Evolutionary conservation across 2,329 filamentous ascomycete genomes (phyloP).

Genomic region (Zymoseptoria brevis): DNA sequence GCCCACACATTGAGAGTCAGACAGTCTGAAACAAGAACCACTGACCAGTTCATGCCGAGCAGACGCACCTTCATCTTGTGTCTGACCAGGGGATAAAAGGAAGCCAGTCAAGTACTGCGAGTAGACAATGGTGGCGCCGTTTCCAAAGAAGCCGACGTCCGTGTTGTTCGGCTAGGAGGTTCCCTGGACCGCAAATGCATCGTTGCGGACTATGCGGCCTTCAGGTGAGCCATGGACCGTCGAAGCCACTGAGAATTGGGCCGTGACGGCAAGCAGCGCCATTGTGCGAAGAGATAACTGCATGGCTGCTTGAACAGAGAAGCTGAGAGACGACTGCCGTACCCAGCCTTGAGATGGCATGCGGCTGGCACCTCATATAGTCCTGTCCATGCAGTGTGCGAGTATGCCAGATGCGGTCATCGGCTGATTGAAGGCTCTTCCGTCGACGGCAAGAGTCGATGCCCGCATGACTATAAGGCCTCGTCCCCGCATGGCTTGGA

Average conservation of each 20-base stretch:
- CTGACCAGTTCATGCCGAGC: background rate
- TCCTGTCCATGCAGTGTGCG: no score
- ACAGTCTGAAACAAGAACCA: constrained; percentile 25
- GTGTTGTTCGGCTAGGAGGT: constrained; percentile 10
- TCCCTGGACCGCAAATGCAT: constrained; percentile 10
- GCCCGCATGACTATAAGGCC: no score
- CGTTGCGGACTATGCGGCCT: background rate
- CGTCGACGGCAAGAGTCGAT: background rate
- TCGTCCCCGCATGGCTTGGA: no score
- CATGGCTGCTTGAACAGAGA: background rate
- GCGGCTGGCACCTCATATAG: background rate
- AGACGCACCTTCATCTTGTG: constrained; percentile 4
- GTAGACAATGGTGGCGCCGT: constrained; percentile 9
- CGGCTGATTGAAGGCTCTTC: background rate
- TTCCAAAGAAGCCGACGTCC: constrained; percentile 10
- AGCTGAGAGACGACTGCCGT: background rate
- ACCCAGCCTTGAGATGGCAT: background rate
- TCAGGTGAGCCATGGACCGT: background rate
- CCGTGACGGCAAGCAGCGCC: background rate
- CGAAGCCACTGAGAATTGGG: background rate
- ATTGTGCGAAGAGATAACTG: background rate
- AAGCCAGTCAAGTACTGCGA: constrained; percentile 8
- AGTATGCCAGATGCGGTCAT: background rate
- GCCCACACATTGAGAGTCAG: constrained; percentile 32
- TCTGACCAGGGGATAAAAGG: constrained; percentile 7